Evolutionary conservation across 495 filamentous ascomycete species (phyloP).

Genomic region (Penicillium salamii): DNA sequence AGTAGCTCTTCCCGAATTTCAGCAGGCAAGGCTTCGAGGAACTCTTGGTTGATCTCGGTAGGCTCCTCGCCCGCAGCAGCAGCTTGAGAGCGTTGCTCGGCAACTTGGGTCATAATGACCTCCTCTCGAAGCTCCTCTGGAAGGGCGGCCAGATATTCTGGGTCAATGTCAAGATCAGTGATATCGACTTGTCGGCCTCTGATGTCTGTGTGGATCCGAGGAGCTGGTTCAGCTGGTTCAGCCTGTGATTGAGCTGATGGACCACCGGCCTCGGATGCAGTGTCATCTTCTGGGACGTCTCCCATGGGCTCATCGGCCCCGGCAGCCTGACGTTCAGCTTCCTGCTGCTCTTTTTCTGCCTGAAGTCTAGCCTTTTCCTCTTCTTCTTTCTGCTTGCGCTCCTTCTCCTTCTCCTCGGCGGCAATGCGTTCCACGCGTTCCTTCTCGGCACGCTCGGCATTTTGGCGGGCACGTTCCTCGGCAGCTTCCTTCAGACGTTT

Average conservation of each 20-base stretch:
- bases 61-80: constrained; percentile 78
- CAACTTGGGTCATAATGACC: constrained; percentile 83
- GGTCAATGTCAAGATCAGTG: constrained; percentile 89
- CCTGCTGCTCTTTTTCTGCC: constrained; percentile 44
- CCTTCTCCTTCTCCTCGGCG: constrained; percentile 59
- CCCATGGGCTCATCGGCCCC: constrained; percentile 69
- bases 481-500: constrained; percentile 49
- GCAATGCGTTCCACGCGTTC: constrained; percentile 50
- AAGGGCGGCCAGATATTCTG: constrained; percentile 87
- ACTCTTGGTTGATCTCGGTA: constrained; percentile 87
- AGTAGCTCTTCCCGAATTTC: constrained; percentile 89
- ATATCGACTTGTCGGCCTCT: constrained; percentile 85
- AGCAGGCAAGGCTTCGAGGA: constrained; percentile 85
- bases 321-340: constrained; percentile 47
- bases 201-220: constrained; percentile 73
- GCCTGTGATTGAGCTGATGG: constrained; percentile 35
- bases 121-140: constrained; percentile 95
- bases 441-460: constrained; percentile 45
- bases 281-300: constrained; percentile 66
- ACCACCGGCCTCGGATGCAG: constrained; percentile 27
- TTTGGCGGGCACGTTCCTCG: constrained; percentile 47
- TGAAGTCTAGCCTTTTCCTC: constrained; percentile 53
- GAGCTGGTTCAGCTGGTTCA: constrained; percentile 48
- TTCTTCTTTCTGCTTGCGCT: constrained; percentile 62
- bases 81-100: constrained; percentile 76